These are phyloP conservation scores for Linum usitatissimum DNA, from an alignment of 345 rosid species.

Conservation along the genomic window DNA sequence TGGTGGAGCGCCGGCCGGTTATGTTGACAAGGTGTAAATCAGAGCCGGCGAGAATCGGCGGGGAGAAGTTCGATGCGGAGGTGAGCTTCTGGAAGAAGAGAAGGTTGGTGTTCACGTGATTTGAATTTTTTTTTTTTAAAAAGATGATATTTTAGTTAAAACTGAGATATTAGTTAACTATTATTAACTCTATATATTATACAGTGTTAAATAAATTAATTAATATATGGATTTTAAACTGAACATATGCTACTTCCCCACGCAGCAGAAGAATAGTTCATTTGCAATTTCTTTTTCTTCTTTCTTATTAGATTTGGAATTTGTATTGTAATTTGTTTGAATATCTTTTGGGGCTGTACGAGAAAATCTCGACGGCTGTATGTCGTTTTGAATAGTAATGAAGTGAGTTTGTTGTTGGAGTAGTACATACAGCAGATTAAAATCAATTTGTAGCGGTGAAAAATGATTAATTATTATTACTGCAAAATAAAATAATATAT, in stretches of 20 bases:
- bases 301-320: not conserved
- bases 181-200: not conserved
- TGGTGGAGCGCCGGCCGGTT: slow-evolving; percentile 17
- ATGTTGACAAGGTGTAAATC: slow-evolving; percentile 73
- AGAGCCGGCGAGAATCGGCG: slow-evolving; percentile 64
- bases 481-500: too few relatives aligned
- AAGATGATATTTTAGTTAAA: slow-evolving; percentile 4
- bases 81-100: slow-evolving; percentile 34
- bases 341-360: slow-evolving; percentile 20
- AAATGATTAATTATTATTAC: too few relatives aligned
- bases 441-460: slow-evolving; percentile 4
- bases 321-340: not conserved
- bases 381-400: slow-evolving; percentile 1
- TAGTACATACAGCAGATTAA: slow-evolving; percentile 16
- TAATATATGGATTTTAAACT: slow-evolving; percentile 10
- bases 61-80: slow-evolving; percentile 40
- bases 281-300: not conserved
- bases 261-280: not conserved
- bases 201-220: not conserved
- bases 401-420: slow-evolving; percentile 1
- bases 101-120: slow-evolving; percentile 53
- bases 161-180: not conserved
- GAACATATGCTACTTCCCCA: slow-evolving; percentile 12
- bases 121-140: slow-evolving; percentile 23
- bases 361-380: slow-evolving; percentile 41